Evolutionary conservation across 371 early-diverging fungal species (phyloP), one percentile per base, ranked within the genome.

Genomic region (Syncephalis plumigaleata): DNA sequence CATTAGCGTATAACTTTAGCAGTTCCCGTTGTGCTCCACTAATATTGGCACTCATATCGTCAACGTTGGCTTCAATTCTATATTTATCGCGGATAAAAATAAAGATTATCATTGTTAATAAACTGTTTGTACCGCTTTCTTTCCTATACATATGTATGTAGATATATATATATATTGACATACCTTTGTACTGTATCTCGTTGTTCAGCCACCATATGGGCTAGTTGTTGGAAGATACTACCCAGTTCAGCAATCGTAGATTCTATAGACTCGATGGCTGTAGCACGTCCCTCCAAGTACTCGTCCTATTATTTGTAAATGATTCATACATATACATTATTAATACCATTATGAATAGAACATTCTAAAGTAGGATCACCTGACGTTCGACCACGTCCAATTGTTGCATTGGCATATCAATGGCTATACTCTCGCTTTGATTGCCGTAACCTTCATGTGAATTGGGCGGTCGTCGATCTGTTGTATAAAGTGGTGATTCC

Each of bases 211-310:
- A 97, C 84, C 79, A 97, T 84, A 9, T 77, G 73, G 0, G 93
- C 89, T 48, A 97, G 65, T 49, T 93, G 87, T 56, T 86, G 89
- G 60, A 92, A 97, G 21, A 96, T 91, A 45, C 81, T 75, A 13
- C 96, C 98, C n/a, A 97, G 72, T 58, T 97, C 98, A 0, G 90
- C 84, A 48, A 97, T 90, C 1, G 98, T 97, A 9, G 87, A 80
- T 52, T 97, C 98, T 46, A 97, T 94, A 15, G 84, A 79, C 53
- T 87, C 86, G 46, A 97, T 93, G 1, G 98, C 95, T 2, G 80
- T 75, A 0, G 80, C 72, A 42, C 98, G 68, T 42, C 73, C 73
- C 47, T 93, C 89, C 42, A 91, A 67, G 58, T 90, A 86, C 43
- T 57, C 55, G 39, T 61, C 54, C 54, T 54, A 37, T 7, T n/a